Conservation (phyloP, 2,329 filamentous ascomycete genomes). For the Calonectria leucothoes region DNA sequence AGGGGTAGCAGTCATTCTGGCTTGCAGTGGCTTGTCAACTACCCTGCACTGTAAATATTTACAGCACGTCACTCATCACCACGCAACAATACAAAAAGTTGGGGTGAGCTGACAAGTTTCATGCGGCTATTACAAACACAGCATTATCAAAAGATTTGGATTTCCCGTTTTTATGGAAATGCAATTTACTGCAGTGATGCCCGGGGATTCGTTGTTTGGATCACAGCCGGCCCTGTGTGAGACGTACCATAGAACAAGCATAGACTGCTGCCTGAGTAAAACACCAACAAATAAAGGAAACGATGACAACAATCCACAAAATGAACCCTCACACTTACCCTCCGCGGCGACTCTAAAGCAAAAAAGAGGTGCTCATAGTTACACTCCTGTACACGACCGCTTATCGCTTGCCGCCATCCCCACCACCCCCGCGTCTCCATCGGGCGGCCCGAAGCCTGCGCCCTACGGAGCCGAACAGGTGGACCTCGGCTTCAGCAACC, state of each 20-base stretch:
- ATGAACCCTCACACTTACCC: accelerated
- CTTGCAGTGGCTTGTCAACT: neutral
- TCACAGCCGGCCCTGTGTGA: too few species aligned
- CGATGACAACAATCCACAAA: neutral
- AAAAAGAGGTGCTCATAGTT: neutral
- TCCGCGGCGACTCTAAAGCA: neutral
- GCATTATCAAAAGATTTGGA: too few species aligned
- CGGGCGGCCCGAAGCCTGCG: constrained; percentile 27
- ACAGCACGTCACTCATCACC: neutral
- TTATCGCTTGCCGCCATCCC: neutral
- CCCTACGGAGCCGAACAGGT: constrained; percentile 20
- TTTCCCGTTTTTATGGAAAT: too few species aligned
- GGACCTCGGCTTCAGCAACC: constrained; percentile 37
- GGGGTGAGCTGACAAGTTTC: neutral
- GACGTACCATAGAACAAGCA: too few species aligned
- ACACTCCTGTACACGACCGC: neutral
- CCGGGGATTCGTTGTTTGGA: too few species aligned
- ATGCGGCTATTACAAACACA: neutral
- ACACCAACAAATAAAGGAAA: neutral
- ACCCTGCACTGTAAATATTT: neutral
- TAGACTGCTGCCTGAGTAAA: too few species aligned
- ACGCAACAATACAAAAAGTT: neutral
- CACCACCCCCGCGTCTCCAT: constrained; percentile 16
- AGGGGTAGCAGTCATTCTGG: neutral
- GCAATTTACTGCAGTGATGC: too few species aligned